Percentiles rank a stretch among this genome's conserved stretches.
These are phyloP conservation scores for Aspergillus pseudoviridinutans DNA, from an alignment of 2,329 filamentous ascomycete genomes.

Conservation along the genomic window DNA sequence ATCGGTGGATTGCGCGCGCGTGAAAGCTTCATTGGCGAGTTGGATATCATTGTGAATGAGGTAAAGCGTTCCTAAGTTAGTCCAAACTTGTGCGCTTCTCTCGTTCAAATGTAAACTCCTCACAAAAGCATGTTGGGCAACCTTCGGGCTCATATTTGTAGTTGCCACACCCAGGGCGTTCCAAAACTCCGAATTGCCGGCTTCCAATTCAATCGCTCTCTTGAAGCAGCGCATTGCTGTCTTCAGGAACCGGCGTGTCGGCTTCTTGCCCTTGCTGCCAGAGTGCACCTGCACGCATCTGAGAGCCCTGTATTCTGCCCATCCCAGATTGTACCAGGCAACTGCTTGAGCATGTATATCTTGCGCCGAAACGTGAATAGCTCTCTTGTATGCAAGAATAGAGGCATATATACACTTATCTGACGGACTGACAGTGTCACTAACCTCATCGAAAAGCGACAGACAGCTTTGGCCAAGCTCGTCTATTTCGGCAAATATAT, in stretches of 20 bases:
- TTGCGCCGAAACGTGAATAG: conserved; percentile 66
- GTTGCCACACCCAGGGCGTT: conserved; percentile 91
- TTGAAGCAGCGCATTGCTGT: conserved; percentile 90
- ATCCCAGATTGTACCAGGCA: conserved; percentile 96
- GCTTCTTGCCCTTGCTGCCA: conserved; percentile 46
- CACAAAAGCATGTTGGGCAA: conserved; percentile 90
- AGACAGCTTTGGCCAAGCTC: conserved; percentile 48
- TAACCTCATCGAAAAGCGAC: conserved; percentile 28
- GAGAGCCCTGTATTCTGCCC: conserved; percentile 84
- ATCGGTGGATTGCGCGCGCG: conserved; percentile 85
- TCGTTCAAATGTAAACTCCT: conserved; percentile 92
- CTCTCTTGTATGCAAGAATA: conserved; percentile 83
- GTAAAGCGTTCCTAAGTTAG: conserved; percentile 83
- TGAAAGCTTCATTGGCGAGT: conserved; percentile 87
- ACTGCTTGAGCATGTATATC: conserved; percentile 87
- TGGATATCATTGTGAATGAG: conserved; percentile 77
- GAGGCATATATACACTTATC: conserved; percentile 63
- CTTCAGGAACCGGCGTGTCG: conserved; percentile 64
- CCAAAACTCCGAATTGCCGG: conserved; percentile 94
- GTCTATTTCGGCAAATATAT: conserved; percentile 66
- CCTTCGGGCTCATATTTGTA: conserved; percentile 75
- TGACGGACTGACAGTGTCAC: conserved; percentile 32
- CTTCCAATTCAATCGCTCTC: conserved; percentile 88
- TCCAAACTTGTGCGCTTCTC: conserved; percentile 78
- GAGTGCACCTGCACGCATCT: conserved; percentile 52